Evolutionary conservation across 805 yeast genomes (phyloP).

Genomic region (Suhomyces pyralidae): DNA sequence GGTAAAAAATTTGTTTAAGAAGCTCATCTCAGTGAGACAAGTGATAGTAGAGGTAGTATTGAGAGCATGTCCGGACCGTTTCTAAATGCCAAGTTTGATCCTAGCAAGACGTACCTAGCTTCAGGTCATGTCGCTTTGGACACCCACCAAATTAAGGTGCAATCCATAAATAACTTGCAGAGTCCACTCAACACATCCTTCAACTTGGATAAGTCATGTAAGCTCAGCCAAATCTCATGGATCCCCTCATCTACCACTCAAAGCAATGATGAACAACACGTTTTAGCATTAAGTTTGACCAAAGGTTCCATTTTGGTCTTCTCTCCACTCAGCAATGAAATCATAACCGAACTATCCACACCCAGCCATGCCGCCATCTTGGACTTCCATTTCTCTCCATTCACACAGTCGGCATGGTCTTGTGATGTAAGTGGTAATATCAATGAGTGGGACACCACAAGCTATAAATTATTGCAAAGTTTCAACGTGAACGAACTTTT

Average conservation of each 20-base stretch:
- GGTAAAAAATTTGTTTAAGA: slow-evolving; percentile 1
- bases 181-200: slow-evolving; percentile 46
- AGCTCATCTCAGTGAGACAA: slow-evolving; percentile 3
- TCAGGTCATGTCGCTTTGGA: slow-evolving; percentile 67
- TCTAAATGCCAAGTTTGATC: slow-evolving; percentile 54
- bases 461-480: slow-evolving; percentile 39
- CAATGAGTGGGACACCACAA: slow-evolving; percentile 58
- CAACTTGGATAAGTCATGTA: slow-evolving; percentile 49
- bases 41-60: background rate
- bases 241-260: slow-evolving; percentile 21
- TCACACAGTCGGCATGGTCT: slow-evolving; percentile 51
- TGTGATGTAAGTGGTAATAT: slow-evolving; percentile 58
- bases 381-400: slow-evolving; percentile 45
- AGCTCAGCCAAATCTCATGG: slow-evolving; percentile 56
- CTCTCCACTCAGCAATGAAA: slow-evolving; percentile 61
- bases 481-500: slow-evolving; percentile 41
- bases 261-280: slow-evolving; percentile 33
- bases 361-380: slow-evolving; percentile 46
- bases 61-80: slow-evolving; percentile 21
- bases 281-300: slow-evolving; percentile 60
- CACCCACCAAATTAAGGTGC: slow-evolving; percentile 65
- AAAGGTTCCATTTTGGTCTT: slow-evolving; percentile 64
- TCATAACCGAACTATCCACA: slow-evolving; percentile 50
- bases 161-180: slow-evolving; percentile 45
- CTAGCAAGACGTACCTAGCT: slow-evolving; percentile 59